Base-by-base conservation (phyloP, 2,329 filamentous ascomycete species). In the Talaromyces islandicus region DNA sequence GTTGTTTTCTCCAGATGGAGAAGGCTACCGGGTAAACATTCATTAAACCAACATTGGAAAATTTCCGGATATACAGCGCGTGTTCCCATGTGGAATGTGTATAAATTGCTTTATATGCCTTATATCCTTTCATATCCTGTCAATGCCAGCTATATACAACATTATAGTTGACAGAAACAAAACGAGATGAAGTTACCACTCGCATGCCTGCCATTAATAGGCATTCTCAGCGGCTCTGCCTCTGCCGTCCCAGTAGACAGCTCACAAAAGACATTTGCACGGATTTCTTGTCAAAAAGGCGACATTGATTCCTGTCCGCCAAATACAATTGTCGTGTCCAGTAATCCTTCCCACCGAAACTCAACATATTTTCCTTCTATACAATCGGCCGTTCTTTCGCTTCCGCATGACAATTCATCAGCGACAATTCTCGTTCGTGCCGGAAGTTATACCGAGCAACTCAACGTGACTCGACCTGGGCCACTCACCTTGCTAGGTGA, bases 401-500 rank as follows among this genome's bases (percentile, higher is more conserved):
- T 82, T 4, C 77, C 78, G 0, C 70, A 78, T 54, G 72, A 82
- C 65, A 77, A 75, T 17, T 72, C 72, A 6, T 68, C 79, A 0
- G 76, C 81, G 60, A 79, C 79, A 19, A 87, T 89, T 64, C 78
- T 88, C 12, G 81, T 88, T 52, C 79, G 81, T 0, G 77, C 84
- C 0, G 86, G 86, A 0, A 79, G 78, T 61, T 88, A 88, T 66
- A 82, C 75, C 1, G 86, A 88, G 67, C 85, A 87, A 71, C 72
- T 89, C 62, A 89, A 89, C 64, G 77, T 88, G 61, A 88, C 86
- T 4, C 83, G 86, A 0, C 71, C 75, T 1, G 85, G 82, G 0
- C 85, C 86, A 0, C 73, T 88, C 7, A 86, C 84, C 29, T 76
- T 88, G 7, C 77, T 88, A 0, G 86, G 85, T n/a, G 78, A 84